Base-by-base conservation (phyloP, 768 basidiomycete species). In the Tylopilus vinaceipallidus region DNA sequence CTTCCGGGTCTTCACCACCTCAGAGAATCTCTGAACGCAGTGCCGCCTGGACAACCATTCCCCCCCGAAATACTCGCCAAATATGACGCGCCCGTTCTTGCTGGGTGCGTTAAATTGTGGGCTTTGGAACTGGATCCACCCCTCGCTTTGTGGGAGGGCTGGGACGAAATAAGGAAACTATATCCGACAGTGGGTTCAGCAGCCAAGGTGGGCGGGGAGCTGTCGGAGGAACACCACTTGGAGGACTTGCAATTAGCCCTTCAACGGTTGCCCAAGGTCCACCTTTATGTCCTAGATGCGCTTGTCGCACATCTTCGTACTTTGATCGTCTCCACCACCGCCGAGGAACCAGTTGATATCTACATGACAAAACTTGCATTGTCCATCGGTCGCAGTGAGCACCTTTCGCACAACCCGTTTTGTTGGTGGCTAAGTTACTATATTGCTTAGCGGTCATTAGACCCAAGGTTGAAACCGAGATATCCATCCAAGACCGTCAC, bases 401-500 rank as follows among this genome's bases (percentile, higher is more conserved):
- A 13, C 1, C 53, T 50, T 3, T 35, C 6, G 26, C 48, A 26
- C 29, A 40, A 32, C 27, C 11, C 24, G 22, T 42, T 33, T 27
- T 24, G 20, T 3, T 16, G n/a, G 11, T 17, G 9, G 16, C 37
- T 49, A 3, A 56, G 17, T 35, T 49, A 12, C 50, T 42, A 40
- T 39, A 50, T 42, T 10, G 44, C 35, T 6, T 53, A 94, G 91
- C 82, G 24, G 78, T 98, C 40, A 72, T 95, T 27, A 76, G 93
- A 23, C 95, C 95, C 17, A 88, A 84, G 67, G 60, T 75, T 34
- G 94, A 98, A 64, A 85, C 83, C 6, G 82, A 91, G 48, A 64
- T 94, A 22, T 91, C 94, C 3, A 85, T 98, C 53, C 91, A 95
- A 66, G 94, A 94, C 64, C 88, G 92, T 34, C 86, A 95, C 72